Percentiles rank a stretch among this genome's conserved stretches.
Conservation (phyloP, 148 eudicot species). For the Tetragonia tetragonoides region DNA sequence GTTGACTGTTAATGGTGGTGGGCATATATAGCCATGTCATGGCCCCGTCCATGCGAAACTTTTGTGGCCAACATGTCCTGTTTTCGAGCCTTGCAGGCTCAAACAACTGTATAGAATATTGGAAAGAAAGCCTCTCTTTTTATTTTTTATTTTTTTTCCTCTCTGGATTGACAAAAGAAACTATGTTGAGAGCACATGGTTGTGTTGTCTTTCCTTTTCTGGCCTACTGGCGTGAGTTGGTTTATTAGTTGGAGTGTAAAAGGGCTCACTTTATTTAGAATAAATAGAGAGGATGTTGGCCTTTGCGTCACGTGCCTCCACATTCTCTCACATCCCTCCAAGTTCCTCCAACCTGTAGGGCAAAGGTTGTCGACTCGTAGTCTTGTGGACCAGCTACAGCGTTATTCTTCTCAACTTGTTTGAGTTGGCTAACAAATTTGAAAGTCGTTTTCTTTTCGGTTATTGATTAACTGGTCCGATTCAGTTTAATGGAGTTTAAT, state of each 20-base stretch:
- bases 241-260: not conserved
- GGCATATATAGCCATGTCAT: not conserved
- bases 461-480: too few species aligned
- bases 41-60: not conserved
- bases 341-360: not conserved
- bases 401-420: too few species aligned
- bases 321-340: not conserved
- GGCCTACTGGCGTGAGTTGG: slow-evolving; percentile 9
- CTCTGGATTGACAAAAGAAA: too few species aligned
- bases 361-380: too few species aligned
- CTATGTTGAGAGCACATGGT: not conserved
- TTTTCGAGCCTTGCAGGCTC: not conserved
- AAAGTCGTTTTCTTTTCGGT: too few species aligned
- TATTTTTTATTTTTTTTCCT: too few species aligned
- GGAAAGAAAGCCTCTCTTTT: too few species aligned
- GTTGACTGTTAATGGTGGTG: too few species aligned
- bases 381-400: too few species aligned
- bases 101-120: too few species aligned
- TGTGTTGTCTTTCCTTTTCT: not conserved
- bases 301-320: not conserved
- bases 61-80: not conserved
- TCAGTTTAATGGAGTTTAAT: too few species aligned
- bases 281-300: not conserved
- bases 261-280: not conserved
- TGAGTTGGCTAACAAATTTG: too few species aligned